phyloP scores from a whole-genome alignment of 805 yeast genomes.

The Cyberlindnera lachancei region DNA sequence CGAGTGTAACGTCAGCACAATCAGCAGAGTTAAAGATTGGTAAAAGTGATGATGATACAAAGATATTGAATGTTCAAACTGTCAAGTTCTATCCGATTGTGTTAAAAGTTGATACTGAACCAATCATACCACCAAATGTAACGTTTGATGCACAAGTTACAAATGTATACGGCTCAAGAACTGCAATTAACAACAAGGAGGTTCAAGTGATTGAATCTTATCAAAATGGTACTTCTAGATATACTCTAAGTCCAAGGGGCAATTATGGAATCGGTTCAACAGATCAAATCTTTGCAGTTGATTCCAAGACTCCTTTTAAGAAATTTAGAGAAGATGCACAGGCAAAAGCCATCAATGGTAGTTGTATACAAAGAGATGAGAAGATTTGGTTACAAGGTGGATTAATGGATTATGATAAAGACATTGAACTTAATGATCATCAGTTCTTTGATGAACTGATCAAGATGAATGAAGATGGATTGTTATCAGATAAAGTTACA shows the following conservation, averaged over 20 bases:
- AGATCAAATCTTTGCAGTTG: conserved; percentile 22
- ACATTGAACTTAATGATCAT: no score
- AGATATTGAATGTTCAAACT: conserved; percentile 6
- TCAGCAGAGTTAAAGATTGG: conserved; percentile 10
- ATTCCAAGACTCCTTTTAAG: conserved; percentile 17
- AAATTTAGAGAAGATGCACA: conserved; percentile 24
- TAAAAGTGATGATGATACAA: neutral
- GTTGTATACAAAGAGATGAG: conserved; percentile 19
- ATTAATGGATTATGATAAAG: no score
- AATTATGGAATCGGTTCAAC: conserved; percentile 39
- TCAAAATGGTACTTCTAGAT: conserved; percentile 41
- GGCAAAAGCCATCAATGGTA: conserved; percentile 30
- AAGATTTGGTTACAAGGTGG: conserved; percentile 4
- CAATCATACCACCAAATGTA: conserved; percentile 9
- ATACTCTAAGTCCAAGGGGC: conserved; percentile 35
- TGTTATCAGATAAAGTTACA: no score
- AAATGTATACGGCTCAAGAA: conserved; percentile 14
- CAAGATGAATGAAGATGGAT: no score
- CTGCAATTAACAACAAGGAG: conserved; percentile 13
- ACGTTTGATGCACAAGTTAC: conserved; percentile 15
- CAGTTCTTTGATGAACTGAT: no score
- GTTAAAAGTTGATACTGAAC: conserved; percentile 8
- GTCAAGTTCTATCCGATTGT: conserved; percentile 17
- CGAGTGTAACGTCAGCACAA: conserved; percentile 12
- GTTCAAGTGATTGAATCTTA: conserved; percentile 16